Evolutionary conservation across 2,329 filamentous ascomycete species (phyloP).

Genomic region (Ophiocordyceps camponoti-floridani): DNA sequence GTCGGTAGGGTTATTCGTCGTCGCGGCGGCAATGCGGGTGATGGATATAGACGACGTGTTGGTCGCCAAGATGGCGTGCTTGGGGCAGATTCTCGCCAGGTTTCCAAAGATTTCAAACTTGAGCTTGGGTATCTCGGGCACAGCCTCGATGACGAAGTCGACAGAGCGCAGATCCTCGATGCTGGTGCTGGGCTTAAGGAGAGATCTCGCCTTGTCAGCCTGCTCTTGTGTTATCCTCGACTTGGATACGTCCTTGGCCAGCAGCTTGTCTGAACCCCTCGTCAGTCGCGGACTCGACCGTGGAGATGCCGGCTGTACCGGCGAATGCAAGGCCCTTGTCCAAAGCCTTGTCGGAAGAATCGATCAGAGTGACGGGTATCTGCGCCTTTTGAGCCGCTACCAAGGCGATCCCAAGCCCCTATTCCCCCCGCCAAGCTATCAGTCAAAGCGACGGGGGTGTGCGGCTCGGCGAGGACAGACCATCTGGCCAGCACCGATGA

Average conservation of each 20-base stretch:
- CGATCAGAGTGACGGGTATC: conserved; percentile 72
- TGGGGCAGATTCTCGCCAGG: conserved; percentile 63
- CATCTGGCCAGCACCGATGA: conserved; percentile 93
- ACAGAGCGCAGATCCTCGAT: conserved; percentile 65
- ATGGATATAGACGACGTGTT: conserved; percentile 99
- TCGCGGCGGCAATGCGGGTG: conserved; percentile 83
- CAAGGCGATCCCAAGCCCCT: conserved; percentile 92
- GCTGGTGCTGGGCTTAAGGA: conserved; percentile 51
- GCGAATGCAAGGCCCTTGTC: conserved; percentile 85
- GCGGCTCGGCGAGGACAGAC: conserved; percentile 26
- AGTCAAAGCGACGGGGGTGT: not conserved
- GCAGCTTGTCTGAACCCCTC: conserved; percentile 55
- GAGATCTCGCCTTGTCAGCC: conserved; percentile 53
- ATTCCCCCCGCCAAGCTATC: not conserved
- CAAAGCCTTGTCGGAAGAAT: conserved; percentile 67
- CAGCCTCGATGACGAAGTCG: conserved; percentile 95
- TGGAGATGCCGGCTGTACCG: conserved; percentile 25
- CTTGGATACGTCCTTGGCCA: conserved; percentile 85
- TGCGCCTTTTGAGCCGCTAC: conserved; percentile 75
- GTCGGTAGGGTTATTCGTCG: conserved; percentile 60
- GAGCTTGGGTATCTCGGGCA: conserved; percentile 76
- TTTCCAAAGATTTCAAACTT: conserved; percentile 78
- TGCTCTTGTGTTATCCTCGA: conserved; percentile 67
- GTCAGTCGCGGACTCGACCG: conserved; percentile 1
- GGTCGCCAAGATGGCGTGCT: conserved; percentile 81